Conservation (phyloP, 2,329 filamentous ascomycete species). For the Microdochium paspali region DNA sequence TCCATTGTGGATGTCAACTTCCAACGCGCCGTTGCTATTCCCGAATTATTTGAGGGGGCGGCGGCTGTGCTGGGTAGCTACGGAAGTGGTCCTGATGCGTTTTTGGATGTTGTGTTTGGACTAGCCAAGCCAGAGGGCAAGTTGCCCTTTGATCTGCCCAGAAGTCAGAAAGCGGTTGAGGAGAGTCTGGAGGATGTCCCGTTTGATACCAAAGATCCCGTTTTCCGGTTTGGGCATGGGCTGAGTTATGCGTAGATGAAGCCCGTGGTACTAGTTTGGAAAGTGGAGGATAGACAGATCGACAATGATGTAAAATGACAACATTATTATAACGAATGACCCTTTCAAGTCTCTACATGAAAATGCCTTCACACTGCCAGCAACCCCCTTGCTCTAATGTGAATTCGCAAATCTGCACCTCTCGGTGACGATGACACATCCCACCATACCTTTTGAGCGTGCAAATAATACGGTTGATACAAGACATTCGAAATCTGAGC, state of each 20-base stretch:
- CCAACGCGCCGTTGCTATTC: constrained; percentile 31
- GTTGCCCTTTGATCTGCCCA: constrained; percentile 35
- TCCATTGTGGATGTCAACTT: constrained; percentile 32
- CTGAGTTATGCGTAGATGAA: constrained; percentile 5
- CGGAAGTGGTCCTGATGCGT: constrained; percentile 27
- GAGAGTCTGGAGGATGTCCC: constrained; percentile 14
- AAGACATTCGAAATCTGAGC: neutral
- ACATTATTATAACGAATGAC: neutral
- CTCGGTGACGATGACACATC: too few species aligned
- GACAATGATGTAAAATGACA: neutral
- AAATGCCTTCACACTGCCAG: constrained; percentile 3
- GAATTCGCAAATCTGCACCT: too few species aligned
- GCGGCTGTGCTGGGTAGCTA: constrained; percentile 28
- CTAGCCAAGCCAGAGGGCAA: constrained; percentile 25
- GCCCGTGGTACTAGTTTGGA: neutral
- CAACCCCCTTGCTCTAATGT: constrained; percentile 7
- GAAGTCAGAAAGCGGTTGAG: constrained; percentile 28
- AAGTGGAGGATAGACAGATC: neutral
- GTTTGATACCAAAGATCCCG: constrained; percentile 13
- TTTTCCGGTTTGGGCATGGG: constrained; percentile 14
- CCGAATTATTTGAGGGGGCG: constrained; percentile 27
- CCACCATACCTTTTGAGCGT: neutral
- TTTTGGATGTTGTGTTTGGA: constrained; percentile 31
- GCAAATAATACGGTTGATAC: too few species aligned
- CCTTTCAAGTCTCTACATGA: constrained; percentile 5